These are phyloP conservation scores for Puccinia brachypodii DNA, from an alignment of 1,284 basidiomycete genomes.

Conservation along the genomic window DNA sequence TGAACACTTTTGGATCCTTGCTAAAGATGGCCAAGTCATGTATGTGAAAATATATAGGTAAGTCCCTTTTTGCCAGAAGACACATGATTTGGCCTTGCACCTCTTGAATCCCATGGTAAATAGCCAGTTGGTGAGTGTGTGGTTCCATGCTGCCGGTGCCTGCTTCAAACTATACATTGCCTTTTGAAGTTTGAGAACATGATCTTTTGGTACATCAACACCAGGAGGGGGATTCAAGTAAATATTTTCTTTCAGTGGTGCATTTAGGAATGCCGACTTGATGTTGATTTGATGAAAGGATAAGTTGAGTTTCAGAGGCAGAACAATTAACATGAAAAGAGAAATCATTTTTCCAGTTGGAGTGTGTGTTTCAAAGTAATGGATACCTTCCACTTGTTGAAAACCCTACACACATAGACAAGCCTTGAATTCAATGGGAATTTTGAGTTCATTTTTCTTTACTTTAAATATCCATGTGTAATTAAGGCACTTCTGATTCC, in stretches of 20 bases:
- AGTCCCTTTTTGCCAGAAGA: background rate
- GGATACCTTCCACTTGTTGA: background rate
- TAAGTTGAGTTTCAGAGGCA: background rate
- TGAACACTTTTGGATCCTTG: background rate
- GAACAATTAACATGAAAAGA: background rate
- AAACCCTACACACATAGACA: background rate
- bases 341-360: background rate
- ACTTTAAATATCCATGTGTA: slow-evolving; percentile 8
- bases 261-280: background rate
- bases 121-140: background rate
- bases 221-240: background rate
- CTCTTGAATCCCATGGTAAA: background rate
- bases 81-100: background rate
- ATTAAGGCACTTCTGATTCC: background rate
- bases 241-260: background rate
- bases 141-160: background rate
- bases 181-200: background rate
- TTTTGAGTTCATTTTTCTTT: slow-evolving; percentile 6
- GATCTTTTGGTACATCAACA: background rate
- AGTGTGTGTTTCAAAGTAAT: background rate
- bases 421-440: background rate
- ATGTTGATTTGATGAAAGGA: background rate
- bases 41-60: background rate
- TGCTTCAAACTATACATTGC: background rate
- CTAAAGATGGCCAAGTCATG: background rate